Evolutionary conservation across 192 early-diverging fungal species (phyloP).

Genomic region (Entrophospora sp.): DNA sequence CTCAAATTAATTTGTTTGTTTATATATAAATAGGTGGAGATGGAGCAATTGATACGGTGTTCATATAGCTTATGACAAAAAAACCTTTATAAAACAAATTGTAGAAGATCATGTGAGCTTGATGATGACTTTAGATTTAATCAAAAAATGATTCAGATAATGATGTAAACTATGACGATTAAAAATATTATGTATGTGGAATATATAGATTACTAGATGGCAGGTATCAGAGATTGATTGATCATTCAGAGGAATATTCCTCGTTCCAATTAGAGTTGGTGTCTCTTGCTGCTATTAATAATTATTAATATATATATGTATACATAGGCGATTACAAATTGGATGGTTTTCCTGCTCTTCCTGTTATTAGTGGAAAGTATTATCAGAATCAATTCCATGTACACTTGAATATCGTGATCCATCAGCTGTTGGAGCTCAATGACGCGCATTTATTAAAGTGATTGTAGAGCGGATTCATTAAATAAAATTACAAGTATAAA

Average conservation of each 20-base stretch:
- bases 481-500: constrained; percentile 38
- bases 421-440: constrained; percentile 33
- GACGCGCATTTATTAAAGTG: constrained; percentile 57
- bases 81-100: constrained; percentile 56
- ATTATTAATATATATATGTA: no score
- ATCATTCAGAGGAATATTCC: constrained; percentile 42
- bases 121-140: constrained; percentile 67
- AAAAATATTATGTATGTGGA: constrained; percentile 33
- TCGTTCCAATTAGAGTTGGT: constrained; percentile 51
- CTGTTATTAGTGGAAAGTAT: constrained; percentile 55
- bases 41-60: constrained; percentile 81
- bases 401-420: constrained; percentile 32
- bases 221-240: constrained; percentile 32
- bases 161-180: constrained; percentile 34
- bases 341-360: constrained; percentile 87
- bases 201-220: constrained; percentile 38
- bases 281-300: no score
- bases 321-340: constrained; percentile 72
- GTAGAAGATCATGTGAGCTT: constrained; percentile 63
- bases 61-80: constrained; percentile 71
- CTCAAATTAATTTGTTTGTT: constrained; percentile 10
- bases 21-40: constrained; percentile 75
- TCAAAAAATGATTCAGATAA: constrained; percentile 27
- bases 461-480: constrained; percentile 53
- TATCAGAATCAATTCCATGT: constrained; percentile 64